A percentile compares a stretch with the other conserved stretches of the same genome.
Evolutionary conservation across 257 asterid genomes (phyloP).

Genomic region (Avicennia marina): DNA sequence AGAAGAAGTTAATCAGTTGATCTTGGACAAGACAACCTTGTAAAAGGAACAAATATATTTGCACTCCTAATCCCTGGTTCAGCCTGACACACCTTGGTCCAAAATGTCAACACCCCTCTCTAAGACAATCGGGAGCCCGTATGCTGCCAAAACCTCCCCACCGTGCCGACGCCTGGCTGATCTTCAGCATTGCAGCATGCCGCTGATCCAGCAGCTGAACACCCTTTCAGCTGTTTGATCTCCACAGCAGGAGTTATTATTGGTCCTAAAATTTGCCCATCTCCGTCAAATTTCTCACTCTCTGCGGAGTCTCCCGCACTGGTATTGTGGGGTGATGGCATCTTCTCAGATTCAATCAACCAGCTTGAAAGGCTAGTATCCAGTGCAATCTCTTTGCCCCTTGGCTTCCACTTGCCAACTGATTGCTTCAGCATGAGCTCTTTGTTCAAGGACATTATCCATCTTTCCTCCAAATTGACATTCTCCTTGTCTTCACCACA

Average conservation of each 20-base stretch:
- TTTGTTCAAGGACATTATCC: background rate
- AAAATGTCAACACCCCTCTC: too few relatives aligned
- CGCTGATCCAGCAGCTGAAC: slow-evolving; percentile 21
- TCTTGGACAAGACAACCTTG: too few relatives aligned
- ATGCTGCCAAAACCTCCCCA: slow-evolving; percentile 47
- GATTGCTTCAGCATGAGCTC: slow-evolving; percentile 19
- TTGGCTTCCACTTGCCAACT: background rate
- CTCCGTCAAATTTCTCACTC: slow-evolving; percentile 30
- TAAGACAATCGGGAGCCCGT: slow-evolving; percentile 1
- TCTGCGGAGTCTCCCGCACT: slow-evolving; percentile 30
- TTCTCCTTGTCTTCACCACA: slow-evolving; percentile 38
- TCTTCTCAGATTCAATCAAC: slow-evolving; percentile 40
- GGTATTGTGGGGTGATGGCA: slow-evolving; percentile 3
- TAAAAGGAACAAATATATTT: too few relatives aligned
- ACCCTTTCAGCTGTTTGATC: slow-evolving; percentile 21
- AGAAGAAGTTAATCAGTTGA: too few relatives aligned
- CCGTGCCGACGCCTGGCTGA: slow-evolving; percentile 33
- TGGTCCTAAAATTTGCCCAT: slow-evolving; percentile 35
- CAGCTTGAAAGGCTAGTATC: slow-evolving; percentile 77
- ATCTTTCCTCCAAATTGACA: slow-evolving; percentile 16
- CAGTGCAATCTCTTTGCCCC: slow-evolving; percentile 23
- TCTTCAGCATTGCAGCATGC: slow-evolving; percentile 25
- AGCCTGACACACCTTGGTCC: too few relatives aligned
- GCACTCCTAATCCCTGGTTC: background rate
- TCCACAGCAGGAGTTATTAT: slow-evolving; percentile 14